Evolutionary conservation across 495 filamentous ascomycete genomes (phyloP).

Genomic region (Neurospora africana): DNA sequence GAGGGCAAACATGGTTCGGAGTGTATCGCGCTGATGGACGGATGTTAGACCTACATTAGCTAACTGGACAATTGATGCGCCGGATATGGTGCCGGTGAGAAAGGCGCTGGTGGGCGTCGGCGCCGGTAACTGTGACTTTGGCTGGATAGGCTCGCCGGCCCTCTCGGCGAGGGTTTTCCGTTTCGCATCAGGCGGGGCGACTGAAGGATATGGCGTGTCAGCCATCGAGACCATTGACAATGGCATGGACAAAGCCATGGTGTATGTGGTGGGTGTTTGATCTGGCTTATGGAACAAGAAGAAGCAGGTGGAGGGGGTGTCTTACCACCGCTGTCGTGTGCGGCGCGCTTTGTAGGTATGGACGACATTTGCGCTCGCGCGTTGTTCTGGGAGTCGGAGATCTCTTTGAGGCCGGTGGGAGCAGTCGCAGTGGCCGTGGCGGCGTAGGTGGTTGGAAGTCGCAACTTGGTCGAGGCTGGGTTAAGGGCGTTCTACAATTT

Average conservation of each 20-base stretch:
- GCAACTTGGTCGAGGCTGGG: not conserved
- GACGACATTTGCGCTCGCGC: constrained; percentile 46
- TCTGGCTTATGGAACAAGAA: not conserved
- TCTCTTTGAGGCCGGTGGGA: constrained; percentile 25
- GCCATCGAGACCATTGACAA: not conserved
- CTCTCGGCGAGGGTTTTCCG: constrained; percentile 49
- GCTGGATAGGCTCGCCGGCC: constrained; percentile 36
- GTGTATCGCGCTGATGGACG: not conserved
- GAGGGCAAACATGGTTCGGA: not conserved
- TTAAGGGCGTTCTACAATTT: not conserved
- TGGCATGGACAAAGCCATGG: not conserved
- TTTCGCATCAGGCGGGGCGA: constrained; percentile 42
- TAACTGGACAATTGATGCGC: constrained; percentile 14
- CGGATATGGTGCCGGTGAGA: constrained; percentile 6
- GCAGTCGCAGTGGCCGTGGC: constrained; percentile 1
- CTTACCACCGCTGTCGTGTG: constrained; percentile 22
- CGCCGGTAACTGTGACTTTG: constrained; percentile 16
- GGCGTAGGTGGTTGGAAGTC: not conserved
- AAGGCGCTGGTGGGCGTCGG: not conserved
- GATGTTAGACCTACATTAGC: constrained; percentile 6
- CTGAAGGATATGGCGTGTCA: constrained; percentile 15
- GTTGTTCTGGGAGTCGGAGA: constrained; percentile 56
- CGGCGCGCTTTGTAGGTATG: constrained; percentile 37
- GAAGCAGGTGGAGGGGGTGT: not conserved
- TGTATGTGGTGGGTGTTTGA: not conserved